Evolutionary conservation across 768 basidiomycete species (phyloP).

Genomic region (Leccinum rimulosum): DNA sequence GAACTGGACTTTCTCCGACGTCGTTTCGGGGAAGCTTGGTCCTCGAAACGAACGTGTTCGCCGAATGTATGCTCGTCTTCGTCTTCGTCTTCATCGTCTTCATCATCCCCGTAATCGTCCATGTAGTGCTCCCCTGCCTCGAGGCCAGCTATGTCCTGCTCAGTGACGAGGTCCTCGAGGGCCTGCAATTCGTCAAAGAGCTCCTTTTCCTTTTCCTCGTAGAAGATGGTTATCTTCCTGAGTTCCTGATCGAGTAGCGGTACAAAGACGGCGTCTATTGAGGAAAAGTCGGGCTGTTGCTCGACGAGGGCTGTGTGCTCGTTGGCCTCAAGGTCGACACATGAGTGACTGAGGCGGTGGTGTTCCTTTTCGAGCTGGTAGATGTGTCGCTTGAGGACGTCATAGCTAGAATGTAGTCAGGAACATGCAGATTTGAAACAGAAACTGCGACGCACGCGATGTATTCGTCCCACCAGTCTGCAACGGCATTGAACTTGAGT

Average conservation of each 20-base stretch:
- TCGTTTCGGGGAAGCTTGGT: conserved; percentile 25
- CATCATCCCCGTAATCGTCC: conserved; percentile 48
- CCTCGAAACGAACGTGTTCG: conserved; percentile 30
- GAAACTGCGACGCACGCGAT: conserved; percentile 60
- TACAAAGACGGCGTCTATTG: neutral
- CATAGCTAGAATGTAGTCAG: conserved; percentile 57
- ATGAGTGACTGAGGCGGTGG: conserved; percentile 11
- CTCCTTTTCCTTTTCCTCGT: neutral
- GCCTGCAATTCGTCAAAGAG: neutral
- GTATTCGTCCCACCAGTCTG: conserved; percentile 93
- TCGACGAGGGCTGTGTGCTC: neutral
- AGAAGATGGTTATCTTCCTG: neutral
- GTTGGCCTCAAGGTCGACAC: neutral
- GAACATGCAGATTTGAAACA: neutral
- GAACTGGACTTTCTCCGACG: conserved; percentile 38
- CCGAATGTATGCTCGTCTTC: conserved; percentile 37
- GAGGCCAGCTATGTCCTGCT: neutral
- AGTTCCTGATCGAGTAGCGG: neutral
- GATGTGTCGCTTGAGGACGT: conserved; percentile 77
- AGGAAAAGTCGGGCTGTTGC: neutral
- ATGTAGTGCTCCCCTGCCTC: neutral
- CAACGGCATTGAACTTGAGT: conserved; percentile 86
- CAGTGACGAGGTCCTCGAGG: neutral
- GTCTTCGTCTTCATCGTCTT: conserved; percentile 51
- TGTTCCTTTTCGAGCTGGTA: conserved; percentile 85